phyloP scores from a whole-genome alignment of 1,284 basidiomycete genomes.

The Ceratobasidium sp. region DNA sequence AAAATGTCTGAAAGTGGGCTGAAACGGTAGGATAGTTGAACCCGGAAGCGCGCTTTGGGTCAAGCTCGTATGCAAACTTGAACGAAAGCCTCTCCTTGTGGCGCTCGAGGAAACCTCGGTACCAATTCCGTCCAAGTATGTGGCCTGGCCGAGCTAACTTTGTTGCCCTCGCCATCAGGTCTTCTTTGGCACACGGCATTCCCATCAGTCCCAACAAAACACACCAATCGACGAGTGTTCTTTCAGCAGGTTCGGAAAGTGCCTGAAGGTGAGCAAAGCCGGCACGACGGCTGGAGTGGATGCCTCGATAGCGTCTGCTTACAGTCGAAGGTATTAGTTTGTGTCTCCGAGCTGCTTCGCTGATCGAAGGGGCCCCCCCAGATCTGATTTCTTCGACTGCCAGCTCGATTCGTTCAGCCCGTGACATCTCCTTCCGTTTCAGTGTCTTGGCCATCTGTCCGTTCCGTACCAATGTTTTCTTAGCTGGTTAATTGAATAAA shows the following conservation, averaged over 20 bases:
- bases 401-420: too few relatives aligned
- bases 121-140: background rate
- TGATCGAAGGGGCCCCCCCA: too few relatives aligned
- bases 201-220: background rate
- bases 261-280: background rate
- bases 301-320: too few relatives aligned
- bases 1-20: background rate
- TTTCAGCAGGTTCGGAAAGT: background rate
- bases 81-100: background rate
- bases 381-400: too few relatives aligned
- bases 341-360: too few relatives aligned
- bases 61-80: background rate
- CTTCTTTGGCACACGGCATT: slow-evolving; percentile 1
- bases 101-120: background rate
- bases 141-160: background rate
- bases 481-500: too few relatives aligned
- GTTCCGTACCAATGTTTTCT: too few relatives aligned
- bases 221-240: slow-evolving; percentile 8
- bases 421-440: too few relatives aligned
- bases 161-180: background rate
- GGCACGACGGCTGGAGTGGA: background rate
- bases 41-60: slow-evolving; percentile 1
- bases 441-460: too few relatives aligned
- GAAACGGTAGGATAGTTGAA: background rate
- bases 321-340: too few relatives aligned